These are phyloP conservation scores for Phytophthora pistaciae DNA, from an alignment of 352 stramenopile genomes.

Conservation along the genomic window DNA sequence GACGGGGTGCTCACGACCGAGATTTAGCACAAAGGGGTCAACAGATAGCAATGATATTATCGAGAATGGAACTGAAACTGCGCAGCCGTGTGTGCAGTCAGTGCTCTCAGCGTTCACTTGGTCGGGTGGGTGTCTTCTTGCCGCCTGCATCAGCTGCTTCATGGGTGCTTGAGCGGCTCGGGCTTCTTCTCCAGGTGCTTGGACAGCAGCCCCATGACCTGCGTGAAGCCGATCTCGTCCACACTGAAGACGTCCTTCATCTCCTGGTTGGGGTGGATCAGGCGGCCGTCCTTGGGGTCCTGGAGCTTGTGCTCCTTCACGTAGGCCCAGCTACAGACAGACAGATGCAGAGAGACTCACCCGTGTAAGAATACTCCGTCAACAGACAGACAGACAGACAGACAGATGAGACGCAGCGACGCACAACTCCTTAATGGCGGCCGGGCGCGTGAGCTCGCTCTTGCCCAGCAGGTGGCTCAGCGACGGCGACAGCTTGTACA, in stretches of 20 bases:
- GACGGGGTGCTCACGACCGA: constrained; percentile 76
- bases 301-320: constrained; percentile 84
- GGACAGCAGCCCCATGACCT: constrained; percentile 76
- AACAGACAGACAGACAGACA: not conserved
- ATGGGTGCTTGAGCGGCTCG: constrained; percentile 3
- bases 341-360: not conserved
- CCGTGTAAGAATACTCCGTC: not conserved
- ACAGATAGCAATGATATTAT: constrained; percentile 18
- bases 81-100: not conserved
- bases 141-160: constrained; percentile 5
- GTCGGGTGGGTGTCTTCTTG: not conserved
- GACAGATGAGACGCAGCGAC: constrained; percentile 28
- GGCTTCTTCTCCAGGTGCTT: constrained; percentile 70
- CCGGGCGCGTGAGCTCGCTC: constrained; percentile 68
- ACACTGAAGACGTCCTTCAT: constrained; percentile 76
- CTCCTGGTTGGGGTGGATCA: constrained; percentile 74
- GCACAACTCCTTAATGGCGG: constrained; percentile 83
- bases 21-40: constrained; percentile 41
- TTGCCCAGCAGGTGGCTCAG: constrained; percentile 75
- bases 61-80: too few species aligned
- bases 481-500: constrained; percentile 74
- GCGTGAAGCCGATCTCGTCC: constrained; percentile 76
- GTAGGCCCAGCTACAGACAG: constrained; percentile 64
- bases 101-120: not conserved
- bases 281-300: constrained; percentile 70